A percentile compares a stretch with the other conserved stretches of the same genome.
Conservation (phyloP, 2,329 filamentous ascomycete genomes). For the Arthrinium phaeospermum region DNA sequence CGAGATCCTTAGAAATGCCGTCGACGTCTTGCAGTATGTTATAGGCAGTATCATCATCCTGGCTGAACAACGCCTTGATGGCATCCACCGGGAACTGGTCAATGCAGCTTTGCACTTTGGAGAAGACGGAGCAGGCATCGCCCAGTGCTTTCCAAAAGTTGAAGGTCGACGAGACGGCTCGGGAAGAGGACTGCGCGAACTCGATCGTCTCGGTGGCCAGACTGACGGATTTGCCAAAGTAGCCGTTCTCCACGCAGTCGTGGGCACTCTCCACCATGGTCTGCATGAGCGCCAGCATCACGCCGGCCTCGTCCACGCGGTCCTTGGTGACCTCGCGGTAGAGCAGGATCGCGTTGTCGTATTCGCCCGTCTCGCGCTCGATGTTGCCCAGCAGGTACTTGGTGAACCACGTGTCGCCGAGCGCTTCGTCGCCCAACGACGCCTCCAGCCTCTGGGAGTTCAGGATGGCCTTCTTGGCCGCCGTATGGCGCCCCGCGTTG, state of each 20-base stretch:
- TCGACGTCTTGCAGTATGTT: constrained; percentile 73
- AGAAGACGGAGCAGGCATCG: constrained; percentile 86
- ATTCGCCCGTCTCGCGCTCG: constrained; percentile 89
- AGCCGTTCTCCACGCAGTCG: constrained; percentile 77
- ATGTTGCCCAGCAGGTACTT: constrained; percentile 97
- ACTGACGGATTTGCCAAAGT: constrained; percentile 82
- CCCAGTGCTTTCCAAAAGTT: constrained; percentile 95
- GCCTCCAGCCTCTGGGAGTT: constrained; percentile 81
- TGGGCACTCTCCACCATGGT: constrained; percentile 84
- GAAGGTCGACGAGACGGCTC: constrained; percentile 72
- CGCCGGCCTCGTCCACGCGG: constrained; percentile 79
- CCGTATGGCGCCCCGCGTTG: constrained; percentile 89
- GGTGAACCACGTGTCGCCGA: constrained; percentile 87
- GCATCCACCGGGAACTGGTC: constrained; percentile 64
- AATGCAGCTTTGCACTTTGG: constrained; percentile 73
- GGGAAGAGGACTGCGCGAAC: constrained; percentile 67
- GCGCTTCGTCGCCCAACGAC: constrained; percentile 56
- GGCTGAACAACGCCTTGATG: constrained; percentile 64
- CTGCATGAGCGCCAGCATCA: constrained; percentile 86
- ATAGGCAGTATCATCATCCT: constrained; percentile 58
- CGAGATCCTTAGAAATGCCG: constrained; percentile 55
- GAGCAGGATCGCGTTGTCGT: constrained; percentile 78
- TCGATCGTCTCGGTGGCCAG: constrained; percentile 72
- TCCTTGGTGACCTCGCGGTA: constrained; percentile 75
- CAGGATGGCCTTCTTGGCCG: constrained; percentile 89